Percentiles rank a stretch among this genome's conserved stretches.
Conservation (phyloP, 1,284 basidiomycete genomes). For the Moesziomyces parantarcticus region DNA sequence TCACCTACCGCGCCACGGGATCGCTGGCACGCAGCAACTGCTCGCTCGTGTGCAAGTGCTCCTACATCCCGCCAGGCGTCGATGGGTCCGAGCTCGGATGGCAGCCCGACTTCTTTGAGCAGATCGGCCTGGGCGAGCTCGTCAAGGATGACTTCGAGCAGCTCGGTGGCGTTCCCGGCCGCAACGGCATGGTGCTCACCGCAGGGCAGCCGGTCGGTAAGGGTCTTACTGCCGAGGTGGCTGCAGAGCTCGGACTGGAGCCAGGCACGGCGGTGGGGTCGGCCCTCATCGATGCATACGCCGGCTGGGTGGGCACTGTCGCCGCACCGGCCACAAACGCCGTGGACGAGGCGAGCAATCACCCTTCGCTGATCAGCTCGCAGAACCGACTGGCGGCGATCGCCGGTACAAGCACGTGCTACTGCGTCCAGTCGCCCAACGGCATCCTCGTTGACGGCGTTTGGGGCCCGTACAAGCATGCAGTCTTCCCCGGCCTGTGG, state of each 20-base stretch:
- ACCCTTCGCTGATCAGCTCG: slow-evolving; percentile 53
- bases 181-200: slow-evolving; percentile 77
- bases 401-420: slow-evolving; percentile 95
- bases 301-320: slow-evolving; percentile 98
- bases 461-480: slow-evolving; percentile 94
- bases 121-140: slow-evolving; percentile 67
- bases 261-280: slow-evolving; percentile 94
- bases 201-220: slow-evolving; percentile 90
- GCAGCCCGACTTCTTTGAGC: slow-evolving; percentile 63
- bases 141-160: slow-evolving; percentile 77
- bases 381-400: slow-evolving; percentile 85
- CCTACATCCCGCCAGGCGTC: slow-evolving; percentile 80
- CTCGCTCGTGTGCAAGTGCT: slow-evolving; percentile 96
- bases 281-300: slow-evolving; percentile 96
- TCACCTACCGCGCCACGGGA: slow-evolving; percentile 90
- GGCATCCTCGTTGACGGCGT: slow-evolving; percentile 90
- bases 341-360: slow-evolving; percentile 69
- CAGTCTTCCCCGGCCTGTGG: slow-evolving; percentile 84
- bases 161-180: slow-evolving; percentile 78
- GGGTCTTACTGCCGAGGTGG: slow-evolving; percentile 82
- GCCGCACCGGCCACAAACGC: slow-evolving; percentile 77
- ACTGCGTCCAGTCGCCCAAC: slow-evolving; percentile 76
- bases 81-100: slow-evolving; percentile 62
- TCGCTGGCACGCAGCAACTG: slow-evolving; percentile 85
- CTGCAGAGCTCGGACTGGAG: slow-evolving; percentile 83